Conservation (phyloP, 2,329 filamentous ascomycete species). For the Fusarium papillatum region DNA sequence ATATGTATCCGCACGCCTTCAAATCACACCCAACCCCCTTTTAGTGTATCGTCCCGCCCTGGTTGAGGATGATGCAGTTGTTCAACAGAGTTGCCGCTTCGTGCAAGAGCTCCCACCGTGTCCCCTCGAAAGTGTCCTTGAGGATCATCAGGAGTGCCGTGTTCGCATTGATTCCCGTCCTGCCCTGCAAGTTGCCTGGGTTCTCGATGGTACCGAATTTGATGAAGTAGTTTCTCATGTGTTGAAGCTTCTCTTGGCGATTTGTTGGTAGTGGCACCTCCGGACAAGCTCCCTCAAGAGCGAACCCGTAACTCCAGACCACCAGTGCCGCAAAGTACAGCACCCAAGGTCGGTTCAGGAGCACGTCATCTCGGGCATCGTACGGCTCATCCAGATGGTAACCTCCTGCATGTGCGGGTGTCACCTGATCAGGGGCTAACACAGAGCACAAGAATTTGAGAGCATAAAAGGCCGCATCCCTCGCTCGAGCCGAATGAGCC, state of each 20-base stretch:
- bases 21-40: neutral
- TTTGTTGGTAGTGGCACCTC: slow-evolving; percentile 65
- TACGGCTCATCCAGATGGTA: slow-evolving; percentile 70
- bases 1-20: slow-evolving; percentile 9
- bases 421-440: slow-evolving; percentile 68
- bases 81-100: slow-evolving; percentile 86
- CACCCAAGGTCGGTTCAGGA: slow-evolving; percentile 95
- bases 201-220: slow-evolving; percentile 79
- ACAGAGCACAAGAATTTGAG: slow-evolving; percentile 91
- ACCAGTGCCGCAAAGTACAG: slow-evolving; percentile 93
- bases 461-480: slow-evolving; percentile 94
- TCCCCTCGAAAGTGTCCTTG: slow-evolving; percentile 83
- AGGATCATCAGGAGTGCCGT: slow-evolving; percentile 86
- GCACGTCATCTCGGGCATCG: slow-evolving; percentile 86
- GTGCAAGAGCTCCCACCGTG: slow-evolving; percentile 91
- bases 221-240: slow-evolving; percentile 85
- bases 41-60: slow-evolving; percentile 46
- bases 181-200: slow-evolving; percentile 82
- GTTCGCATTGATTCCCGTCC: slow-evolving; percentile 85
- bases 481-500: slow-evolving; percentile 89
- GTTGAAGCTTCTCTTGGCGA: slow-evolving; percentile 75
- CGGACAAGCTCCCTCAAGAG: slow-evolving; percentile 83
- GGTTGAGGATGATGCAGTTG: slow-evolving; percentile 77
- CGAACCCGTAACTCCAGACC: slow-evolving; percentile 95
- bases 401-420: slow-evolving; percentile 52